Evolutionary conservation across 2,329 filamentous ascomycete genomes (phyloP).

Genomic region (Fusarium brachygibbosum): DNA sequence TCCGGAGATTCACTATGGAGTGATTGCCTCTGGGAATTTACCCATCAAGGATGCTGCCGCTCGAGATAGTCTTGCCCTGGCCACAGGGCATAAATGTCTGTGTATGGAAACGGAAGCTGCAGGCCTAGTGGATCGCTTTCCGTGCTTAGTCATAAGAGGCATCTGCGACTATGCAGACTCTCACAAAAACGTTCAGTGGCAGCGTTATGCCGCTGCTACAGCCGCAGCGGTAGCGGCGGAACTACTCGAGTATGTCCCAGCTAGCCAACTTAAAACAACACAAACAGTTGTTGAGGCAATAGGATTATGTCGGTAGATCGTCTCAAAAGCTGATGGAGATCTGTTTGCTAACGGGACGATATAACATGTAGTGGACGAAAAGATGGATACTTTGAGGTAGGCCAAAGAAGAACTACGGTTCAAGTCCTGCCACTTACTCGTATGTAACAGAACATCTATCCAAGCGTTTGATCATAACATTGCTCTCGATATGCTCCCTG

Average conservation of each 20-base stretch:
- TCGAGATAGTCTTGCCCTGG: neutral
- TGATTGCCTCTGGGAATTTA: slow-evolving; percentile 45
- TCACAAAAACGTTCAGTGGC: slow-evolving; percentile 1
- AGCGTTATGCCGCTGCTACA: neutral
- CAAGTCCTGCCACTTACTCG: no score
- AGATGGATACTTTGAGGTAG: no score
- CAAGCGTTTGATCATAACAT: no score
- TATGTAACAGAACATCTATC: no score
- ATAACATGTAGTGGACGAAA: no score
- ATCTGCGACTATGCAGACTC: slow-evolving; percentile 2
- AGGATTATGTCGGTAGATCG: neutral
- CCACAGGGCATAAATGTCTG: neutral
- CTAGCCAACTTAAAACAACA: slow-evolving; percentile 69
- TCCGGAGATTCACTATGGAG: slow-evolving; percentile 42
- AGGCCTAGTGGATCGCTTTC: neutral
- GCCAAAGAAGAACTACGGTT: no score
- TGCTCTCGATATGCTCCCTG: no score
- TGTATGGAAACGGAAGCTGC: slow-evolving; percentile 11
- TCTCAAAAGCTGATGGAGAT: no score
- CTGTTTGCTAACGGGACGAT: no score
- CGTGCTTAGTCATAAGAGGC: neutral
- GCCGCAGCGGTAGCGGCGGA: neutral
- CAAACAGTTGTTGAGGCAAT: slow-evolving; percentile 62
- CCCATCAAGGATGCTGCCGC: neutral
- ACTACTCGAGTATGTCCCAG: neutral